These are phyloP conservation scores for Euclidium syriacum DNA, from an alignment of 345 rosid species.

Conservation along the genomic window DNA sequence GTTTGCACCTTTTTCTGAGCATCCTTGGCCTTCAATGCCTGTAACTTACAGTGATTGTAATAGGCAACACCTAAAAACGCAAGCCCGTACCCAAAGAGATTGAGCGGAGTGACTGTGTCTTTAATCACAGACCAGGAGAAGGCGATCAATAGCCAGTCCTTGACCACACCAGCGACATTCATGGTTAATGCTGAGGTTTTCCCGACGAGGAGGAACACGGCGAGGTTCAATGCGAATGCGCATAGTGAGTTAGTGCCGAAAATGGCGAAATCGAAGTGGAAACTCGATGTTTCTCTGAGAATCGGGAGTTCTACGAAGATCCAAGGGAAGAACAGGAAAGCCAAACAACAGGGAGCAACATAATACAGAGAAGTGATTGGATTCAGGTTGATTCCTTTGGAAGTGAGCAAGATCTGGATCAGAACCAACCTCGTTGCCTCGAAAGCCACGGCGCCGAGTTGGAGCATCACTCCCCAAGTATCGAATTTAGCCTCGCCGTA, in stretches of 20 bases:
- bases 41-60: slow-evolving; percentile 86
- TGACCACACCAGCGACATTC: slow-evolving; percentile 98
- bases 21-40: slow-evolving; percentile 85
- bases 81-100: slow-evolving; percentile 80
- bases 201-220: slow-evolving; percentile 92
- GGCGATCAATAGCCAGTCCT: slow-evolving; percentile 93
- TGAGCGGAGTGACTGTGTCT: slow-evolving; percentile 88
- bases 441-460: slow-evolving; percentile 87
- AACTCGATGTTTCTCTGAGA: slow-evolving; percentile 68
- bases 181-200: slow-evolving; percentile 95
- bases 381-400: slow-evolving; percentile 77
- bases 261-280: slow-evolving; percentile 78
- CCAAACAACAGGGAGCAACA: slow-evolving; percentile 87
- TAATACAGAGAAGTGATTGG: slow-evolving; percentile 83
- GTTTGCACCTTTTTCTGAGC: slow-evolving; percentile 76
- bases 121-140: slow-evolving; percentile 97
- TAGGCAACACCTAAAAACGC: slow-evolving; percentile 93
- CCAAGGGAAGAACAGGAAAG: slow-evolving; percentile 79
- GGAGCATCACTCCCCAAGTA: slow-evolving; percentile 77
- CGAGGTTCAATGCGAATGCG: slow-evolving; percentile 88
- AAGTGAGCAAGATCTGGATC: slow-evolving; percentile 85
- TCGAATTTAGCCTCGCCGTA: slow-evolving; percentile 95
- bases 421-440: slow-evolving; percentile 90
- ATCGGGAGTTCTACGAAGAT: slow-evolving; percentile 77
- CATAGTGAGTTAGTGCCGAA: slow-evolving; percentile 89